Base-by-base conservation (phyloP, 495 filamentous ascomycete genomes). In the Beverwykella pulmonaria region DNA sequence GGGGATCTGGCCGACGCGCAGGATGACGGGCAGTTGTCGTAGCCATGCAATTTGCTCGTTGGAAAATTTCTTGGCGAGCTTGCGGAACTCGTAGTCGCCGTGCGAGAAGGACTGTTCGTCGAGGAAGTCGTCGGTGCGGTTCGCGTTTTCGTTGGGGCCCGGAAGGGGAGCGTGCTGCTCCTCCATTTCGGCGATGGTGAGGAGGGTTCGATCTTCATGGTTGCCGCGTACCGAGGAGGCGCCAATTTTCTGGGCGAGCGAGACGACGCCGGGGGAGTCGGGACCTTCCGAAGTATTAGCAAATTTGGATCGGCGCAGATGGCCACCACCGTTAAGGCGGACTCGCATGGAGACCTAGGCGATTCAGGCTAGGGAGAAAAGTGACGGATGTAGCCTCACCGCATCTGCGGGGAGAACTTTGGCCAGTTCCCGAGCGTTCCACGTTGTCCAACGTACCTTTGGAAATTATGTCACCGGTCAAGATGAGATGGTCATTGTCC, bases 211-310 rank as follows among this genome's bases (percentile, higher is more conserved):
- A 71, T 98, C 92, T 73, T 98, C 94, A 76, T 97, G 92, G 77
- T 98, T 98, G 15, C 94, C 94, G 26, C 94, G 86, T 0, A 97
- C 92, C 61, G 85, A 90, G 30, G 87, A 88, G 2, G 93, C 93
- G 17, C 81, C 82, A 26, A 90, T 75, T 15, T 81, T 73, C 61
- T 88, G 87, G 12, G 87, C 90, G 17, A 92, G 76, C 59, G 91
- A 85, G 29, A 98, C 81, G 0, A 96, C 92, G 29, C 90, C 91
- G 1, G 78, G 53, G 59, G 90, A 93, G 72, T 96, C 87, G 10
- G 93, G 93, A 8, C 94, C 67, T 68, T n/a, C 10, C 49, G 8
- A 19, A 15, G 49, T 67, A 36, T 61, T 34, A 56, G 22, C 30
- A 53, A 9, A n/a, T n/a, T n/a, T 20, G 2, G 1, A 5, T 46